Percentiles rank a stretch among this genome's conserved stretches.
These are phyloP conservation scores for Sphaerulina musiva DNA, from an alignment of 2,329 filamentous ascomycete species.

Conservation along the genomic window DNA sequence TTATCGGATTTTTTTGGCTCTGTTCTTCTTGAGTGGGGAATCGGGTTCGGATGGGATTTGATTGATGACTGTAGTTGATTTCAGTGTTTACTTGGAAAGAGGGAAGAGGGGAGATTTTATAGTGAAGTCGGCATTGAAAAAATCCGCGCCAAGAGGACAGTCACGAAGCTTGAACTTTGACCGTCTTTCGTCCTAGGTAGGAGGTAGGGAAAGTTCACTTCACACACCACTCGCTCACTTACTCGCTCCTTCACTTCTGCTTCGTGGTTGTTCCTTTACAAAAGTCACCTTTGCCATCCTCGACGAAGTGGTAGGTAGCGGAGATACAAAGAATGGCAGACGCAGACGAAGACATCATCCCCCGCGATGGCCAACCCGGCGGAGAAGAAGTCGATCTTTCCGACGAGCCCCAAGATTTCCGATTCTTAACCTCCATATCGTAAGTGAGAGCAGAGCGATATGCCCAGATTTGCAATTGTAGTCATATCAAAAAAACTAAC, in stretches of 20 bases:
- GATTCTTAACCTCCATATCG: conserved; percentile 57
- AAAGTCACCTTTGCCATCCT: too few relatives aligned
- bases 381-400: conserved; percentile 67
- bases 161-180: neutral
- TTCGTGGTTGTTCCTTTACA: neutral
- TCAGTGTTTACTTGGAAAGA: too few relatives aligned
- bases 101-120: neutral
- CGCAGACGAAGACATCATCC: conserved; percentile 34
- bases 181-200: too few relatives aligned
- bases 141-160: neutral
- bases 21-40: too few relatives aligned
- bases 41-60: neutral
- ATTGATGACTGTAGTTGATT: neutral
- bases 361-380: conserved; percentile 55
- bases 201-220: neutral
- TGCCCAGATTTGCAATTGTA: neutral
- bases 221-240: neutral
- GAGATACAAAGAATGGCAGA: conserved; percentile 31
- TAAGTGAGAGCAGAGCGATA: conserved; percentile 24
- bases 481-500: neutral
- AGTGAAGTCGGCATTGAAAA: neutral
- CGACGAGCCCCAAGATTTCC: conserved; percentile 82
- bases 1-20: too few relatives aligned
- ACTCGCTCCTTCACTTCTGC: too few relatives aligned
- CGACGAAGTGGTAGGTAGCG: neutral